Conservation (phyloP, 2,329 filamentous ascomycete species). For the Aspergillus neotritici region DNA sequence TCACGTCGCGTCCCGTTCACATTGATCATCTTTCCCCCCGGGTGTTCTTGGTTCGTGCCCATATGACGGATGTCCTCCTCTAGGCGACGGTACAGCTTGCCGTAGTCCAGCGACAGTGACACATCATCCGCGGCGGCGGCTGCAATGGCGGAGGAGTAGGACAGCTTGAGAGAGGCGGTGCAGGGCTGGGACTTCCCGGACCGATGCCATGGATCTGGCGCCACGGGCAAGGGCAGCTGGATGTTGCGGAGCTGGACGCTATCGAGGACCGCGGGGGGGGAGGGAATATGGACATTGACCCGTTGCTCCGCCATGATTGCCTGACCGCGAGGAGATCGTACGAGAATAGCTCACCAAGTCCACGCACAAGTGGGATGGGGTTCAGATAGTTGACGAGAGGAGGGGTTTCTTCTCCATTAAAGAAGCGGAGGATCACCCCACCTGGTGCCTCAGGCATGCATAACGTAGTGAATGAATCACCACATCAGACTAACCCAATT, state of each 20-base stretch:
- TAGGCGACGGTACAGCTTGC: conserved; percentile 42
- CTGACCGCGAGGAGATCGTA: no score
- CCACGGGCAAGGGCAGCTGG: conserved; percentile 39
- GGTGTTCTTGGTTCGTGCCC: conserved; percentile 18
- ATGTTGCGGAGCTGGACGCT: conserved; percentile 40
- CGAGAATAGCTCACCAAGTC: no score
- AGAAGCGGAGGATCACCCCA: no score
- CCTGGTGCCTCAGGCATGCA: no score
- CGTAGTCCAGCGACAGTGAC: conserved; percentile 43
- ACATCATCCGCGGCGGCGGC: conserved; percentile 43
- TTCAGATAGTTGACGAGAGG: no score
- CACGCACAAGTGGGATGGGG: no score
- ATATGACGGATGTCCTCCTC: conserved; percentile 29
- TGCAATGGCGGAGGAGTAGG: conserved; percentile 37
- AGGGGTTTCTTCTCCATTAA: no score
- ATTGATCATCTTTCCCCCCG: conserved; percentile 22
- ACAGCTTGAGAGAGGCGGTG: conserved; percentile 39
- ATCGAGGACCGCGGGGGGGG: conserved; percentile 31
- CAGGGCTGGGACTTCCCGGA: conserved; percentile 42
- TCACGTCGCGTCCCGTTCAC: conserved; percentile 24
- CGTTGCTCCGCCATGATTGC: conserved; percentile 20
- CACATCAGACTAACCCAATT: no score
- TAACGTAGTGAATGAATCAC: no score
- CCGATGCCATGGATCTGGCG: conserved; percentile 44
- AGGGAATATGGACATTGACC: conserved; percentile 27